Conservation (phyloP, 2,329 filamentous ascomycete genomes). For the Coniochaeta pulveracea region DNA sequence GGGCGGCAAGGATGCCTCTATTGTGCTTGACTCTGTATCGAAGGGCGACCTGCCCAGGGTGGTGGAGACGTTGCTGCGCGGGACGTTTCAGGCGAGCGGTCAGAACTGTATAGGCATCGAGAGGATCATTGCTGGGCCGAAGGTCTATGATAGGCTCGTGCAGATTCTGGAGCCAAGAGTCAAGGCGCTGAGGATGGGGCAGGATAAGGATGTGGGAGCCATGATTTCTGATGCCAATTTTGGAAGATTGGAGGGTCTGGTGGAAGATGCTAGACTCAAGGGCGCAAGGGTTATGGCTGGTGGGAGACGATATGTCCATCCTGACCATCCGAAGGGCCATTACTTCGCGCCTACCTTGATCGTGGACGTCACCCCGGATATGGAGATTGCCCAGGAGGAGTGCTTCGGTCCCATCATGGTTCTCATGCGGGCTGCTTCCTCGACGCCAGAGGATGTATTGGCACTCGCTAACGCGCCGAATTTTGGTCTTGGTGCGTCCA, state of each 20-base stretch:
- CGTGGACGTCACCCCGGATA: slow-evolving; percentile 73
- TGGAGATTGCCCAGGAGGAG: slow-evolving; percentile 83
- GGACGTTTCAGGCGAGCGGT: slow-evolving; percentile 87
- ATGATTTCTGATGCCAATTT: slow-evolving; percentile 77
- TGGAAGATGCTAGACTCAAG: slow-evolving; percentile 63
- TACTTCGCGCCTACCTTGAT: slow-evolving; percentile 91
- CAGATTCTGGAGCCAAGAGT: slow-evolving; percentile 63
- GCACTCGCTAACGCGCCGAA: slow-evolving; percentile 69
- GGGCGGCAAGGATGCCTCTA: slow-evolving; percentile 87
- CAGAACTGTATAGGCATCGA: slow-evolving; percentile 99
- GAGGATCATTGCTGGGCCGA: slow-evolving; percentile 71
- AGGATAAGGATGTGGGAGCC: slow-evolving; percentile 72
- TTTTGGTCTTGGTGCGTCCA: slow-evolving; percentile 80
- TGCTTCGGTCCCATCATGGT: slow-evolving; percentile 89
- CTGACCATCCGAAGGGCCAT: slow-evolving; percentile 64
- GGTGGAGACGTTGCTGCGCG: slow-evolving; percentile 74
- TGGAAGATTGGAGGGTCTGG: slow-evolving; percentile 60
- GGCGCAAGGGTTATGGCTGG: slow-evolving; percentile 77
- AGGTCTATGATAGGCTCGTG: slow-evolving; percentile 65
- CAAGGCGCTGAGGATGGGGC: slow-evolving; percentile 63
- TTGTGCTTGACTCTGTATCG: slow-evolving; percentile 70
- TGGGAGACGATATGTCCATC: slow-evolving; percentile 61
- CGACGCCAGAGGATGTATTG: slow-evolving; percentile 52
- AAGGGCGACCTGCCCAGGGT: slow-evolving; percentile 56
- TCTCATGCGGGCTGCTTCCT: slow-evolving; percentile 61